These are phyloP conservation scores for Cyberlindnera sargentensis DNA, from an alignment of 805 yeast species.

Conservation along the genomic window DNA sequence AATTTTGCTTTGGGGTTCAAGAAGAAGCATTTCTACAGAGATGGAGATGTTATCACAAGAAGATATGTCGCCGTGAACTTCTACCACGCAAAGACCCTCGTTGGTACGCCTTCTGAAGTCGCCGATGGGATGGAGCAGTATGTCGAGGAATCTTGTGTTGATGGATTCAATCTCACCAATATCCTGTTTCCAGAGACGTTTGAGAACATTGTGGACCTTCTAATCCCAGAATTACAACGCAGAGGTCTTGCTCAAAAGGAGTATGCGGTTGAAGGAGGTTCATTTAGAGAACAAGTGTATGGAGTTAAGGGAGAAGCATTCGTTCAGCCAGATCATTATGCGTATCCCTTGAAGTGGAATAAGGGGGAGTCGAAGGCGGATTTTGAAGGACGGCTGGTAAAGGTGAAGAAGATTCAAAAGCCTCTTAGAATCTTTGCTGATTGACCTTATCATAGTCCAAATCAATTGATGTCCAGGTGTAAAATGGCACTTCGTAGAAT, in stretches of 20 bases:
- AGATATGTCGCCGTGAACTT: slow-evolving; percentile 23
- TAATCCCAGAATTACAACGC: slow-evolving; percentile 31
- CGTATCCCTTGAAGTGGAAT: slow-evolving; percentile 18
- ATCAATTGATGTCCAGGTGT: background rate
- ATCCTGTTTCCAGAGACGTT: slow-evolving; percentile 33
- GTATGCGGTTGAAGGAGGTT: slow-evolving; percentile 22
- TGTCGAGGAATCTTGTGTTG: slow-evolving; percentile 34
- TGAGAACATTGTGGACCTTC: slow-evolving; percentile 30
- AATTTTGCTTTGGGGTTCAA: slow-evolving; percentile 23
- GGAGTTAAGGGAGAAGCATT: slow-evolving; percentile 15
- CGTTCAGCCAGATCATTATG: slow-evolving; percentile 19
- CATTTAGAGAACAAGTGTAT: slow-evolving; percentile 30
- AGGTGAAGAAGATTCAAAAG: slow-evolving; percentile 8
- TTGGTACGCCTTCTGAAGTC: slow-evolving; percentile 31
- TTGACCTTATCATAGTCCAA: background rate
- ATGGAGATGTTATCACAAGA: slow-evolving; percentile 24
- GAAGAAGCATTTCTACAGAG: slow-evolving; percentile 17
- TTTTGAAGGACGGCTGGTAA: slow-evolving; percentile 20
- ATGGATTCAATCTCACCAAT: slow-evolving; percentile 37
- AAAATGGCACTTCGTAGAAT: background rate
- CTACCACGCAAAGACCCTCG: slow-evolving; percentile 14
- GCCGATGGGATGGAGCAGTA: slow-evolving; percentile 36
- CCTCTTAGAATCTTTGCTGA: slow-evolving; percentile 9
- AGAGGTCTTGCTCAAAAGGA: slow-evolving; percentile 31
- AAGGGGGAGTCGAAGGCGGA: slow-evolving; percentile 25